Evolutionary conservation across 352 stramenopile species (phyloP).

Genomic region (Elongisporangium senticosum): DNA sequence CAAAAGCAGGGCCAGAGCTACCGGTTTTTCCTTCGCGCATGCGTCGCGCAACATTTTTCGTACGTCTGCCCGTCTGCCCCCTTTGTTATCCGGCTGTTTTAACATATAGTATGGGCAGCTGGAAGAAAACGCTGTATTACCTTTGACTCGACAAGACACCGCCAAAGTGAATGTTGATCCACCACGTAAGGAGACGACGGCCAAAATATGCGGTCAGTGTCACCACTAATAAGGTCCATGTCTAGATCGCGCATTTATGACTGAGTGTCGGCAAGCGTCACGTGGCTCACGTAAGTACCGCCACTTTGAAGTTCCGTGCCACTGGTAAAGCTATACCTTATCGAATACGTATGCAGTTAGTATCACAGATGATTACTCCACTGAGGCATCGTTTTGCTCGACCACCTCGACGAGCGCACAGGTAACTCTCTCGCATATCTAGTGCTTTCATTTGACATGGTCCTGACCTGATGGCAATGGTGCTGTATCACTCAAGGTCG

Average conservation of each 20-base stretch:
- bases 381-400: neutral
- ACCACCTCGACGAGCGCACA: neutral
- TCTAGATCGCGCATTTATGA: neutral
- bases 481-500: neutral
- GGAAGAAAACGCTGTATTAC: neutral
- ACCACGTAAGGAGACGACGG: neutral
- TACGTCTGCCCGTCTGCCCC: conserved; percentile 6
- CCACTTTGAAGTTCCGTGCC: neutral
- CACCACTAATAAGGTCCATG: neutral
- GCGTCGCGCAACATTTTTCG: conserved; percentile 23
- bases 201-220: neutral
- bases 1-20: conserved; percentile 18
- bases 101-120: neutral
- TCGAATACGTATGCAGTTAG: neutral
- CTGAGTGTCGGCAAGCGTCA: neutral
- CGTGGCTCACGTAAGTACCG: neutral
- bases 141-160: neutral
- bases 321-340: neutral
- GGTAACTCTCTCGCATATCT: neutral
- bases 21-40: conserved; percentile 20
- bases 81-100: neutral
- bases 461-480: neutral
- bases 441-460: neutral
- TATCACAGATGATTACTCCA: neutral
- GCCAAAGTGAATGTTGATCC: neutral